Base-by-base conservation (phyloP, 768 basidiomycete genomes). In the Crassisporium funariophilum region DNA sequence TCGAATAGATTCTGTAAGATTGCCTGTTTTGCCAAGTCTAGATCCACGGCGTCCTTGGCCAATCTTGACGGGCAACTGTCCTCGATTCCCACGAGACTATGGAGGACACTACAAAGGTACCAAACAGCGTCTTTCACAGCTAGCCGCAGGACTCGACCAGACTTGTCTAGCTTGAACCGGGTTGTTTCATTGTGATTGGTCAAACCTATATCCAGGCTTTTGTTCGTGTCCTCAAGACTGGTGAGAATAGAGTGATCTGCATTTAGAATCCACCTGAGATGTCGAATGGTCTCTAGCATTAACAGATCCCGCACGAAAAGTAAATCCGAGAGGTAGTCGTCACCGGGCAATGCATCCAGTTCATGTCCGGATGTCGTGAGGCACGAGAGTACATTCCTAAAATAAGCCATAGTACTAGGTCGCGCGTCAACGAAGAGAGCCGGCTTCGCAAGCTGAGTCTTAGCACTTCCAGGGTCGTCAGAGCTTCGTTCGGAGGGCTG, bases 101-200 rank as follows among this genome's bases (percentile, higher is more conserved):
- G 74, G 22, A 80, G 59, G 36, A 72, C 50, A 29, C 65, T 67
- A 55, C 78, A 81, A 22, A 80, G 63, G 61, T 77, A 81, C 79
- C 79, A 82, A 9, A 76, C 38, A 19, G 76, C 53, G 50, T 82
- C 80, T 50, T 79, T 79, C 35, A 62, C 65, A 16, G 70, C 74
- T 22, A 81, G 68, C 34, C 61, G 65, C 50, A 55, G 59, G 46
- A 75, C 60, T 43, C 76, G 68, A 35, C 42, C 31, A 16, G 35
- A 33, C 13, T 46, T 41, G 15, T 44, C 38, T 9, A 29, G 34
- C n/a, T 38, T 47, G 11, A n/a, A 6, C 5, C 16, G 24, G 35
- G 6, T 9, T 4, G 27, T 4, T n/a, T 43, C 13, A 10, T 20
- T 11, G 13, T 23, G 20, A 5, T 27, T 33, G 25, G 46, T 35